Base-by-base conservation (phyloP, 176 grass and related monocot species). In the Zoysia pacifica region DNA sequence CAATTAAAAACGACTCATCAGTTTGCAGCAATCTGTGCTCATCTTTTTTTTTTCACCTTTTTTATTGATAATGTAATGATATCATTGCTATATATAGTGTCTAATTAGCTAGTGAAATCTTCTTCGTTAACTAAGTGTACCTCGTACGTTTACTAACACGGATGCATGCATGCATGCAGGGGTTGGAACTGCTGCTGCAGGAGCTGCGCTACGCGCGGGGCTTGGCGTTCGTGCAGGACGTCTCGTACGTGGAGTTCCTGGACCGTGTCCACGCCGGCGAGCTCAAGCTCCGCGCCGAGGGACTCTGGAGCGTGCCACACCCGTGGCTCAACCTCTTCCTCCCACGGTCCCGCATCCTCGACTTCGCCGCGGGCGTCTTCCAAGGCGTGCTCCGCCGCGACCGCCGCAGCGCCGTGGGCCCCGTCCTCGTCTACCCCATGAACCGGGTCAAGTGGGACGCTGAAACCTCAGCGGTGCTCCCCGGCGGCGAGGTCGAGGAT, bases 241-340 rank as follows among this genome's bases (percentile, higher is more conserved):
- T 95, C 9, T 78, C 90, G 7, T 92, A 92, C 56, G 65, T 65
- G 46, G 74, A 68, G 48, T 95, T 95, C 77, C 90, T 95, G 0
- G 90, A 95, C 51, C 79, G 93, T 2, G 87, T 90, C 7, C 75
- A 46, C 20, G 79, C 65, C 9, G 90, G 87, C 62, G 93, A 95
- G 85, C 37, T 70, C 48, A 70, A 46, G 62, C 93, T 92, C 75
- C 93, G 93, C 7, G 35, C 39, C 46, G n/a, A 19, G 47, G 87
- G 93, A 0, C 81, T 54, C 0, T 95, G 93, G 93, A 66, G 90
- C 53, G 87, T 95, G 39, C 90, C 93, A 2, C 93, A 96, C 70
- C 93, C 93, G 5, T 96, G 93, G 93, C 82, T 96, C 15, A 96
- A 96, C 72, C 58, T 96, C 66, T 96, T 93, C 81, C 48, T 96